Evolutionary conservation across 306 rosid genomes (phyloP), one percentile per base, ranked within the genome.

Genomic region (Abrus precatorius): DNA sequence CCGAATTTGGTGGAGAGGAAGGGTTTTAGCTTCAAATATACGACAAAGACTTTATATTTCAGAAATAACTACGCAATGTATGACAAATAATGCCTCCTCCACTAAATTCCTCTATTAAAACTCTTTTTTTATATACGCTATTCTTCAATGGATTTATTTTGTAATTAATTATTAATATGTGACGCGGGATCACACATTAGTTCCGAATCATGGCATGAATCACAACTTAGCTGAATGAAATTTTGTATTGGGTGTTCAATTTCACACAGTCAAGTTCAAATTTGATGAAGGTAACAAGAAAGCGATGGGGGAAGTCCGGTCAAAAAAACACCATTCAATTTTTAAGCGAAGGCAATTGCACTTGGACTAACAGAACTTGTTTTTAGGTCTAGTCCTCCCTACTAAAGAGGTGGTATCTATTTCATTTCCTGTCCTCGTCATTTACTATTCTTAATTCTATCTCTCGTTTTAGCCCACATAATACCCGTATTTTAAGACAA

Each of bases 1-100:
- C 87, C 90, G 11, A 77, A 76, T 71, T 85, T 56, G 82, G 68
- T 72, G 85, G 65, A 27, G 70, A 9, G 60, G 13, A 72, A 27
- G 54, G 30, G 75, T 38, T 61, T 64, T 76, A 81, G 72, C 80
- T 85, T 74, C 72, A 76, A 6, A 40, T 8, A 54, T 20, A 66
- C 44, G 82, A 82, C 84, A 79, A 45, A 11, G 72, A 59, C 61
- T 12, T n/a, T 7, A 69, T 68, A 56, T 45, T 38, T n/a, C 53
- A 74, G 12, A 81, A 72, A 77, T 66, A 59, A 61, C 9, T 69
- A 73, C 47, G 78, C 75, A 74, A 12, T 50, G 49, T 1, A 45
- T 85, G 88, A 82, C 65, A 72, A 70, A 78, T 82, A 64, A 38
- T 34, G 38, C 68, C 50, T 67, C 62, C 63, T 74, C 69, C 27